phyloP scores from a whole-genome alignment of 371 early-diverging fungal species.

The Syncephalastrum sp. region DNA sequence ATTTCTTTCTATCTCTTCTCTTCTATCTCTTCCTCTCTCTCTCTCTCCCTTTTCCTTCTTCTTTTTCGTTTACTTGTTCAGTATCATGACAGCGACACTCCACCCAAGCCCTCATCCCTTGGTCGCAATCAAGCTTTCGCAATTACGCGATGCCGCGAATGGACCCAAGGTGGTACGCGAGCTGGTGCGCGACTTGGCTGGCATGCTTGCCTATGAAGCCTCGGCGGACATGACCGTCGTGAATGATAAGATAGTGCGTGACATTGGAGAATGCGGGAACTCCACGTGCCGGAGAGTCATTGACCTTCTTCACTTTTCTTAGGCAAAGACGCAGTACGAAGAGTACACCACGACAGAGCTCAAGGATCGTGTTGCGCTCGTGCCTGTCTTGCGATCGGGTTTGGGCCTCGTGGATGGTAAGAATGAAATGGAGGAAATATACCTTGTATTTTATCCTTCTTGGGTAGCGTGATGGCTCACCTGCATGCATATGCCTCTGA shows the following conservation, averaged over 20 bases:
- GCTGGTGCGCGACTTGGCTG: conserved; percentile 60
- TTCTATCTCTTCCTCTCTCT: conserved; percentile 3
- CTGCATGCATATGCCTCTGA: neutral
- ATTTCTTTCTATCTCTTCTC: conserved; percentile 13
- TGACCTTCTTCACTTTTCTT: conserved; percentile 6
- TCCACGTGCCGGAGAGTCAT: neutral
- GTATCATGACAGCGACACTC: conserved; percentile 16
- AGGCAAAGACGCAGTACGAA: conserved; percentile 52
- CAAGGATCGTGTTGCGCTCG: conserved; percentile 60
- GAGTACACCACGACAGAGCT: conserved; percentile 52
- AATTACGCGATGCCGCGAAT: conserved; percentile 61
- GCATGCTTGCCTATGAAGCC: conserved; percentile 71
- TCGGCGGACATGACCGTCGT: conserved; percentile 51
- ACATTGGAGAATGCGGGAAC: neutral
- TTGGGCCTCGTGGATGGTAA: conserved; percentile 72
- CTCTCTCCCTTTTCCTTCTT: conserved; percentile 25
- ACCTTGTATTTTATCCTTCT: too few relatives aligned
- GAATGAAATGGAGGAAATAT: neutral
- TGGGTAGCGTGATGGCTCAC: neutral
- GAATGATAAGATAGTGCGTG: conserved; percentile 38
- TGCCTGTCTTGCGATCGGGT: conserved; percentile 86
- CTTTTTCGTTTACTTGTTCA: conserved; percentile 7
- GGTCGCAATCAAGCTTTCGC: conserved; percentile 66
- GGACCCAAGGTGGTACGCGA: conserved; percentile 68
- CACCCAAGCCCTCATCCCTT: conserved; percentile 67